These are phyloP conservation scores for Fistulina hepatica DNA, from an alignment of 1,284 basidiomycete species.

Conservation along the genomic window DNA sequence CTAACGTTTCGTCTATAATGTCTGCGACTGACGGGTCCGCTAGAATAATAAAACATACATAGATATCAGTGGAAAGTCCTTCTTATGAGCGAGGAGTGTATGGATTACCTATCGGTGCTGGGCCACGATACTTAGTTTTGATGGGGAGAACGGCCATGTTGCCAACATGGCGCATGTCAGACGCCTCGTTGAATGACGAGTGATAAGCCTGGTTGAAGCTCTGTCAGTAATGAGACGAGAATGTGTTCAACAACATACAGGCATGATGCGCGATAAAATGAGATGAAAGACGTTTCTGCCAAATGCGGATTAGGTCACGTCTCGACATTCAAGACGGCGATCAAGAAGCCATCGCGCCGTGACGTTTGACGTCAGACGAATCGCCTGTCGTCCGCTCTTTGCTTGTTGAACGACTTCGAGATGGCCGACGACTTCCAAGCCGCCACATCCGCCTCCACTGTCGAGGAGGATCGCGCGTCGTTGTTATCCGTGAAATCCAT, in stretches of 20 bases:
- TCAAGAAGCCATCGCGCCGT: no score
- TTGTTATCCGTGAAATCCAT: slow-evolving; percentile 36
- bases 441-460: no score
- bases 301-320: slow-evolving; percentile 7
- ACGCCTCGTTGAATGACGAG: slow-evolving; percentile 85
- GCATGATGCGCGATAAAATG: slow-evolving; percentile 33
- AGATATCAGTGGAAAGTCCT: slow-evolving; percentile 3
- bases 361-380: no score
- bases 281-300: slow-evolving; percentile 19
- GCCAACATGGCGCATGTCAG: slow-evolving; percentile 75
- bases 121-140: slow-evolving; percentile 83
- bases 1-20: slow-evolving; percentile 93
- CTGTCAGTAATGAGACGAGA: not conserved
- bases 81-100: not conserved
- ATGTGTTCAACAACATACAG: slow-evolving; percentile 32
- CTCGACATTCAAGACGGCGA: no score
- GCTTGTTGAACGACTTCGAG: no score
- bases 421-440: no score
- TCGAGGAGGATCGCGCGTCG: slow-evolving; percentile 36
- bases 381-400: no score
- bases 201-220: slow-evolving; percentile 98
- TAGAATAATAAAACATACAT: slow-evolving; percentile 18
- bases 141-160: slow-evolving; percentile 90
- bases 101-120: slow-evolving; percentile 70
- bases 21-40: slow-evolving; percentile 76